Evolutionary conservation across 495 filamentous ascomycete species (phyloP).

Genomic region (Usnea hakonensis): DNA sequence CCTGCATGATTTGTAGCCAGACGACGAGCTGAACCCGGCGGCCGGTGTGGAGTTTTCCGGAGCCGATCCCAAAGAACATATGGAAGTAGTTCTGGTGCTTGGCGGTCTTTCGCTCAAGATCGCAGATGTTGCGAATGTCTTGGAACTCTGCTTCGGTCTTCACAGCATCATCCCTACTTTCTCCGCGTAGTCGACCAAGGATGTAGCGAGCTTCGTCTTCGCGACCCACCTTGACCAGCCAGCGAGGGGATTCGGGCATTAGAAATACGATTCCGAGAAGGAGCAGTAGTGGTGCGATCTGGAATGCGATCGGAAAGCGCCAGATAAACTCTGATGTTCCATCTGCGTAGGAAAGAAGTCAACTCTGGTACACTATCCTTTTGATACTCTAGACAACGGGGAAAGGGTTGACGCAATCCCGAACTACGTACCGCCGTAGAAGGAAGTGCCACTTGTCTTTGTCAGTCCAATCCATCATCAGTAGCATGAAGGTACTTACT

Average conservation of each 20-base stretch:
- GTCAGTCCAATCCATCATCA: neutral
- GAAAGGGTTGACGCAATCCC: no score
- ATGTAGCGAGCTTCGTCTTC: slow-evolving; percentile 47
- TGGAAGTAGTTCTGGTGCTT: slow-evolving; percentile 48
- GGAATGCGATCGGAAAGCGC: slow-evolving; percentile 67
- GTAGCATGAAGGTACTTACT: slow-evolving; percentile 35
- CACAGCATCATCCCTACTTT: slow-evolving; percentile 40
- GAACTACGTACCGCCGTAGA: slow-evolving; percentile 33
- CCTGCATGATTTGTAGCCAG: slow-evolving; percentile 65
- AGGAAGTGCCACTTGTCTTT: neutral
- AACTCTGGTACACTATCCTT: neutral
- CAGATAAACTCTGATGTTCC: slow-evolving; percentile 51
- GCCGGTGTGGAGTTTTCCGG: slow-evolving; percentile 54
- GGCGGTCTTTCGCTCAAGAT: slow-evolving; percentile 45
- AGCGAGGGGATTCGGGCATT: slow-evolving; percentile 54
- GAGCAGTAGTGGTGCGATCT: slow-evolving; percentile 47
- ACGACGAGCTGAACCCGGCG: slow-evolving; percentile 60
- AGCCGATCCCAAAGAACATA: slow-evolving; percentile 57
- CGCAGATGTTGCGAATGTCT: slow-evolving; percentile 52
- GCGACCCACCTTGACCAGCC: slow-evolving; percentile 48
- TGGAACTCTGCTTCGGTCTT: slow-evolving; percentile 53
- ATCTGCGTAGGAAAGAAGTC: slow-evolving; percentile 38
- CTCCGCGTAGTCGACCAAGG: slow-evolving; percentile 49
- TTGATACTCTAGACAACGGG: no score
- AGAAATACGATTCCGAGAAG: slow-evolving; percentile 42